A percentile compares a stretch with the other conserved stretches of the same genome.
Conservation (phyloP, 2,329 filamentous ascomycete genomes). For the Thermomyces lanuginosus region DNA sequence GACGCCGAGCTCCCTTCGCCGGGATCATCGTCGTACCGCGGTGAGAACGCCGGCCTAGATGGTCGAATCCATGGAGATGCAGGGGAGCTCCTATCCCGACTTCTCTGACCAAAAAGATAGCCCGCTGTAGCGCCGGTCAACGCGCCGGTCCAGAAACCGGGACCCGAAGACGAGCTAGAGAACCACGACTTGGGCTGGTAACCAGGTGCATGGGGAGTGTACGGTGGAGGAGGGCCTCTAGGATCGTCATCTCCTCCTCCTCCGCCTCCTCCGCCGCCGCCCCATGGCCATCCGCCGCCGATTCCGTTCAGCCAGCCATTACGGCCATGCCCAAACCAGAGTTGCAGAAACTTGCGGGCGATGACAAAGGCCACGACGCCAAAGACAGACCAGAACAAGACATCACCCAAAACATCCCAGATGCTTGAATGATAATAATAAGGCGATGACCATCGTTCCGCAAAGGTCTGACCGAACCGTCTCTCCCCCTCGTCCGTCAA, state of each 20-base stretch:
- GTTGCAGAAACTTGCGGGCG: too few species aligned
- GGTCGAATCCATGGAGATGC: slow-evolving; percentile 9
- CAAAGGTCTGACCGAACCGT: slow-evolving; percentile 48
- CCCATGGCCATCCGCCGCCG: slow-evolving; percentile 12
- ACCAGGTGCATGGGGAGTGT: slow-evolving; percentile 17
- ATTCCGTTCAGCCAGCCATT: slow-evolving; percentile 13
- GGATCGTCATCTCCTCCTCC: slow-evolving; percentile 20
- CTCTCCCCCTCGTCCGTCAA: slow-evolving; percentile 62
- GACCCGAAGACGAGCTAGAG: slow-evolving; percentile 22
- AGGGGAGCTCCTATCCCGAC: slow-evolving; percentile 5
- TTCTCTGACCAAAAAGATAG: slow-evolving; percentile 24
- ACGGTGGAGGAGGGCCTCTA: slow-evolving; percentile 25
- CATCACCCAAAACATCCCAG: slow-evolving; percentile 4
- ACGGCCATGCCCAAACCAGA: slow-evolving; percentile 7
- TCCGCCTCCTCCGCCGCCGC: slow-evolving; percentile 19
- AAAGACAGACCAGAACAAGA: slow-evolving; percentile 16
- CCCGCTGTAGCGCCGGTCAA: slow-evolving; percentile 26
- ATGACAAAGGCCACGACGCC: slow-evolving; percentile 12
- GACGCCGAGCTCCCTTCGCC: slow-evolving; percentile 20
- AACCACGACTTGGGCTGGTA: slow-evolving; percentile 8
- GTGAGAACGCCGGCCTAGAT: slow-evolving; percentile 6
- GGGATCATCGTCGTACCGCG: slow-evolving; percentile 8
- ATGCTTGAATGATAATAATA: not conserved
- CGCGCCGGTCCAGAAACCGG: slow-evolving; percentile 33
- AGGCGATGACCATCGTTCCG: slow-evolving; percentile 10